Conservation (phyloP, 495 filamentous ascomycete species). For the Chaetomium fimeti region DNA sequence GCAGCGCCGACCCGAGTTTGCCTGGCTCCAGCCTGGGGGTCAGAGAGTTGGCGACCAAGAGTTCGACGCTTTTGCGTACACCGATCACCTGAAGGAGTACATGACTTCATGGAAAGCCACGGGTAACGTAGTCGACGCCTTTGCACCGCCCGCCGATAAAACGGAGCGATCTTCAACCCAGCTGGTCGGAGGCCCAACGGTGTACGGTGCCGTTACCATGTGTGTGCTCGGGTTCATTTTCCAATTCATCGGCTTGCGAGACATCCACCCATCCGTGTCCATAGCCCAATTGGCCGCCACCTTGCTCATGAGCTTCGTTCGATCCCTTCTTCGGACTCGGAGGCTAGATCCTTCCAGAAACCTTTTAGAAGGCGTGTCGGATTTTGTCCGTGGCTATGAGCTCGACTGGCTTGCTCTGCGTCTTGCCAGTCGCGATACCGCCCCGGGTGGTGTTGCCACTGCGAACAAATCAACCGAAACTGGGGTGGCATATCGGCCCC, state of each 20-base stretch:
- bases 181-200: background rate
- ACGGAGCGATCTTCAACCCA: background rate
- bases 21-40: background rate
- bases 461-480: too few relatives aligned
- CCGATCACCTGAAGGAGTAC: background rate
- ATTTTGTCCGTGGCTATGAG: background rate
- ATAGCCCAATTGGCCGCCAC: background rate
- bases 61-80: background rate
- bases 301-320: background rate
- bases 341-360: background rate
- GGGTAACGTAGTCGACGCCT: too few relatives aligned
- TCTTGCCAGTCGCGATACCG: too few relatives aligned
- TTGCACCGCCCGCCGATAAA: background rate
- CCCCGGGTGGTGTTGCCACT: too few relatives aligned
- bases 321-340: background rate
- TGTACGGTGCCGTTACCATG: conserved; percentile 31
- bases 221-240: background rate
- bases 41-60: conserved; percentile 37
- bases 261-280: background rate
- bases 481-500: too few relatives aligned
- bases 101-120: too few relatives aligned
- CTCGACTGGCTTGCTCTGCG: background rate
- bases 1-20: background rate
- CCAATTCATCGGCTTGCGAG: conserved; percentile 2
- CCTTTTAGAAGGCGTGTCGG: background rate